Evolutionary conservation across 148 eudicot species (phyloP), one percentile per base, ranked within the genome.

Genomic region (Tetragonia tetragonoides): DNA sequence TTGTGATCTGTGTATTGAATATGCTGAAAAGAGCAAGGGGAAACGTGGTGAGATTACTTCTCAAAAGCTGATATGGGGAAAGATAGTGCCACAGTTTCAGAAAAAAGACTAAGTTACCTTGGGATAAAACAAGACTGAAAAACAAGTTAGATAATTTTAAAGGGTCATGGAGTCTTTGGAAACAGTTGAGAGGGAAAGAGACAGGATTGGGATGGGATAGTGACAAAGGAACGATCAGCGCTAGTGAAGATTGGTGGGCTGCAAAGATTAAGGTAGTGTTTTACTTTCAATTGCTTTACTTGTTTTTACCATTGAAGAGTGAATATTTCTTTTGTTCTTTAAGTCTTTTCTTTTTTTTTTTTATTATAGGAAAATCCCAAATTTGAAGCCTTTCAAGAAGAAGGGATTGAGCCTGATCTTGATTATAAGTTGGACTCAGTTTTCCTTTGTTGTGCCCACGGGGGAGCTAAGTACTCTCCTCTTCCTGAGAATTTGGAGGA

Each of bases 201-300:
- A 70, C 61, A 5, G 41, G 74, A 0, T 70, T 70, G 49, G 74
- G 74, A 24, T 51, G 61, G 61, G 60, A 70, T 24, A 16, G 17
- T 51, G 16, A 51, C 4, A 47, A 70, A 70, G 74, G 74, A 70
- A 70, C 60, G 10, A 57, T 49, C 12, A 11, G 9, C 16, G 54
- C 60, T 23, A 70, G 59, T 70, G 39, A 51, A 47, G 74, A 28
- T 18, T 70, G 61, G 74, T 51, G 60, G 74, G 60, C 39, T 49
- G 49, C 54, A 47, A 70, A 70, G 41, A 70, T 70, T 49, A 37
- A 51, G 61, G 74, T 70, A 47, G 39, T 70, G 49, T 28, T 11
- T 49, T 15, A 11, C 6, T 68, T 41, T 6, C 15, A 10, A 20
- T 18, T n/a, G 41, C 41, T 20, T 68, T 40, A 5, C 8, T 12